Base-by-base conservation (phyloP, 202 grass and related monocot species). In the Thinopyrum obtusiflorum region DNA sequence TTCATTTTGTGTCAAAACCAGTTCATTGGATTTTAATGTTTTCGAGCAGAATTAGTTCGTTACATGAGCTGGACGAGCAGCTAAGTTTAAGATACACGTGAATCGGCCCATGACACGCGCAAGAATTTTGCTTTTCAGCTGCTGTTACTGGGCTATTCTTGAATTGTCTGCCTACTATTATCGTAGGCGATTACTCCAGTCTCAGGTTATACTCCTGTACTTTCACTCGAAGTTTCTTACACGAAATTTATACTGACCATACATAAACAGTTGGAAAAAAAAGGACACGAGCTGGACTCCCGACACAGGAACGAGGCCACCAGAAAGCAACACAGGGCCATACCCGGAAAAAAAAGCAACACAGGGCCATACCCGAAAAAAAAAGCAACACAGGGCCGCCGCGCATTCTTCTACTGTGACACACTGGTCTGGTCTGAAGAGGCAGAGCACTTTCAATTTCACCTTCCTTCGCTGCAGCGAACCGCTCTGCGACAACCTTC, bases 401-500 rank as follows among this genome's bases (percentile, higher is more conserved):
- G 35, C 6, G 70, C n/a, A 42, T 68, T 85, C 87, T 70, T 83
- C 87, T 90, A 97, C 86, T 78, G 74, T 0, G 94, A 92, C 23
- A 94, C 90, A 27, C 84, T 92, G 84, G 94, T 97, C 84, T 92
- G 84, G 94, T 97, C 88, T 91, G 92, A 86, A 94, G 94, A 27
- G 94, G 88, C 88, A 97, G 71, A 44, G 75, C 64, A 28, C 90
- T 97, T 80, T 97, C 87, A 12, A 94, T 87, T 76, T 64, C 89
- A 81, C 81, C 81, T 72, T 94, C 88, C 65, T 86, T 91, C 2
- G 83, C 61, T 62, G 67, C 82, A 0, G 69, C 53, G 0, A 88
- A 79, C 27, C 87, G 89, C 57, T 94, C 86, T 0, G 86, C 86
- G 3, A 91, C 94, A 44, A 21, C 80, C 90, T 94, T 97, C 35